Evolutionary conservation across 805 yeast genomes (phyloP), one percentile per base, ranked within the genome.

Genomic region (Jamesozyma gamospora): DNA sequence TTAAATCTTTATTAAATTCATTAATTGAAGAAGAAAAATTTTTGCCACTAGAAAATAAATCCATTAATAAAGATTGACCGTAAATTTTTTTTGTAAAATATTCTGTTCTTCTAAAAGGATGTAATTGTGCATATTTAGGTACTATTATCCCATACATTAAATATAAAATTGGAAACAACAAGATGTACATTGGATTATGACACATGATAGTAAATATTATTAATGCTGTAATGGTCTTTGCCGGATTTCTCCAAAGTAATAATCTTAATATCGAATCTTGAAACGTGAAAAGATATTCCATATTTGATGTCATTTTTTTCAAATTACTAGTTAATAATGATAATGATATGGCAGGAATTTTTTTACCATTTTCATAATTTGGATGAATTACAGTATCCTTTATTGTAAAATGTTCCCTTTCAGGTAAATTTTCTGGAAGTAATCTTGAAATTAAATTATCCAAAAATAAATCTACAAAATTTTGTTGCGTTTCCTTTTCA

Each of bases 161-260:
- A 36, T 65, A 67, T 2, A 80, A 43, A 28, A 80, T 49, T 0
- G 96, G 96, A 26, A 78, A 66, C 1, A 77, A 67, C 29, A 82
- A 58, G 11, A 84, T 63, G 36, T 82, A 58, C 53, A 77, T 77
- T 0, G 95, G 95, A 63, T 82, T 72, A 28, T 79, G 58, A 50
- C 92, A 82, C 1, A 79, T 63, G 43, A 76, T 67, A 0, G 95
- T 79, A 47, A 81, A 78, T 1, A 76, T 45, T 4, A 79, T 63
- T 39, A 85, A 59, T 17, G 66, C 55, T 0, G 80, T 65, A 4
- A 87, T 46, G 0, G 96, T 87, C 44, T 75, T 71, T 0, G 82
- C 66, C 0, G 94, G 88, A 21, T 70, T 66, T 43, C 77, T 74
- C 96, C 96, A 88, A 4, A 83, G 72, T 18, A 84, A 42, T 1